These are phyloP conservation scores for Haplosporangium sp. DNA, from an alignment of 371 early-diverging fungal genomes.

Conservation along the genomic window DNA sequence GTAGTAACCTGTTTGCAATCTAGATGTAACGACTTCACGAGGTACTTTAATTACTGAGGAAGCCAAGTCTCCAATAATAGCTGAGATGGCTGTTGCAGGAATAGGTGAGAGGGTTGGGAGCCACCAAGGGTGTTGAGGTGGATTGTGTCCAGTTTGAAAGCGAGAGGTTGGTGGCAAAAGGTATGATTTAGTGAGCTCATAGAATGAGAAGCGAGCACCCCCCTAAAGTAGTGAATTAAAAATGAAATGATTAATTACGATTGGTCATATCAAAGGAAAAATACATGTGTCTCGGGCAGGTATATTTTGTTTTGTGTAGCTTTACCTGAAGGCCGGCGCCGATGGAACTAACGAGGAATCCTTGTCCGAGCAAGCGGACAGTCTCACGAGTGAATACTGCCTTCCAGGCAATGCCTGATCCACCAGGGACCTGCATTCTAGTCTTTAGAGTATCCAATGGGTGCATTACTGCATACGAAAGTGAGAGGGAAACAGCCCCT, in stretches of 20 bases:
- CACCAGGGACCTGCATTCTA: constrained; percentile 69
- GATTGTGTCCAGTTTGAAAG: constrained; percentile 39
- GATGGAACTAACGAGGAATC: constrained; percentile 75
- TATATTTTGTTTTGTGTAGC: neutral
- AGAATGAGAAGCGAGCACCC: constrained; percentile 80
- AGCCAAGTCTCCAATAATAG: constrained; percentile 81
- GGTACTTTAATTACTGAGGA: constrained; percentile 87
- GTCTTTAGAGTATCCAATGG: constrained; percentile 81
- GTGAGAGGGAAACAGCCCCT: constrained; percentile 76
- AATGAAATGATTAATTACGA: neutral
- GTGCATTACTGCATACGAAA: constrained; percentile 79
- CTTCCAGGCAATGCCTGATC: constrained; percentile 58
- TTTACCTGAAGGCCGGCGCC: constrained; percentile 79
- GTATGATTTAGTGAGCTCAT: constrained; percentile 78
- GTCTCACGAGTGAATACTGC: constrained; percentile 66
- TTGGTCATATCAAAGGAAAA: neutral
- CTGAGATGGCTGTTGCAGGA: constrained; percentile 79
- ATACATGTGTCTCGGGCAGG: neutral
- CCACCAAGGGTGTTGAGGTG: constrained; percentile 51
- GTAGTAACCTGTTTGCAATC: constrained; percentile 79
- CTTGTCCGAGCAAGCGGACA: constrained; percentile 68
- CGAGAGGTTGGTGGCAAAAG: constrained; percentile 61
- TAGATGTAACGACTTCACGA: constrained; percentile 85
- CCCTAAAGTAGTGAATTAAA: constrained; percentile 59
- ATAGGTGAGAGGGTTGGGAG: constrained; percentile 60